Evolutionary conservation across 2,329 filamentous ascomycete species (phyloP), one percentile per base, ranked within the genome.

Genomic region (Gliomastix tumulicola): DNA sequence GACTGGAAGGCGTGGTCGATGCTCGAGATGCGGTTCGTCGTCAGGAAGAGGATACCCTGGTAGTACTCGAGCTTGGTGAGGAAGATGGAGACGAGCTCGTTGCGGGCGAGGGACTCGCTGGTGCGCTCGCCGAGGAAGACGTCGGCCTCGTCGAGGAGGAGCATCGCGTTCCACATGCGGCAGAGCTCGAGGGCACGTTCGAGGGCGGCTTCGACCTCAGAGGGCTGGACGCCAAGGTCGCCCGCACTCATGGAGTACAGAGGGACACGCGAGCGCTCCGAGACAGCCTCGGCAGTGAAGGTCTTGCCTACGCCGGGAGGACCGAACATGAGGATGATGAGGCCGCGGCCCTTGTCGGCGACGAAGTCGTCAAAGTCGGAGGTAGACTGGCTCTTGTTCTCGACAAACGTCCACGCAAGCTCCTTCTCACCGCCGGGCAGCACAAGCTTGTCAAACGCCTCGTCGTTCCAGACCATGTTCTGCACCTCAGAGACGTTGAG

Each of bases 1-100:
- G 67, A 70, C 48, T 61, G 60, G 50, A 71, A 69, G 1, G 69
- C 69, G 37, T 68, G 65, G 34, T 74, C 69, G 4, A 74, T 60
- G 3, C 55, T 55, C 13, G 66, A 63, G 7, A 69, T 60, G 4
- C 67, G 59, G 50, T 73, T 74, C 7, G 69, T 74, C 0, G 69
- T 74, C 5, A 74, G 53, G 49, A 68, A 69, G 6, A 71, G 46
- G 6, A 70, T 55, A 17, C 68, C 68, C 3, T 54, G 53, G 43
- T 68, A 69, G 49, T 69, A 69, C 46, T 70, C 67, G 0, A 71
- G 52, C 0, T 66, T 55, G 5, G 64, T 56, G 5, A 71, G 53
- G 45, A 71, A 70, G 2, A 69, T 65, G 0, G 59, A 61, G 1
- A 65, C 61, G 1, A 65, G 49, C 5, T 54, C 57, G 13, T 63